Percentiles rank a stretch among this genome's conserved stretches.
These are phyloP conservation scores for Talaromyces sp. DNA, from an alignment of 2,329 filamentous ascomycete genomes.

Conservation along the genomic window DNA sequence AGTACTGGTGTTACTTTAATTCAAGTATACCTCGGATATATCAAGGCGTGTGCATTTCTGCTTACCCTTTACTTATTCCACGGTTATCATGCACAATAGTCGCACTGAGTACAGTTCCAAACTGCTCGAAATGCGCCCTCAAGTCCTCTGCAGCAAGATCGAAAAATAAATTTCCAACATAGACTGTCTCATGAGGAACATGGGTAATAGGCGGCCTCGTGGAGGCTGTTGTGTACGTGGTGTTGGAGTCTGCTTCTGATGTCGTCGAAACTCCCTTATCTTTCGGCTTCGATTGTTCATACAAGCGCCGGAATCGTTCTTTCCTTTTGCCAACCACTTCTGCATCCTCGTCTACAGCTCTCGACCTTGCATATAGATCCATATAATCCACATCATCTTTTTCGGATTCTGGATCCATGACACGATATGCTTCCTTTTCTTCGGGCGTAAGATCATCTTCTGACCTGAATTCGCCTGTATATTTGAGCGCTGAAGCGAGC, in stretches of 20 bases:
- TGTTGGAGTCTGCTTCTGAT: neutral
- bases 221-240: neutral
- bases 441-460: neutral
- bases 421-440: neutral
- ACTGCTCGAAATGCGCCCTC: conserved; percentile 60
- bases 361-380: neutral
- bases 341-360: neutral
- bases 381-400: neutral
- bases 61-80: conserved; percentile 70
- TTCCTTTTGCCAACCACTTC: neutral
- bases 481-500: neutral
- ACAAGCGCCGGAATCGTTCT: neutral
- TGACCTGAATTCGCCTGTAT: neutral
- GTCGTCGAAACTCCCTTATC: neutral
- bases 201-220: too few species aligned
- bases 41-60: neutral
- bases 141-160: conserved; percentile 66
- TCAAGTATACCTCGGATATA: too few species aligned
- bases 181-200: conserved; percentile 53
- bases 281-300: neutral
- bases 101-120: conserved; percentile 57
- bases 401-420: neutral
- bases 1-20: too few species aligned
- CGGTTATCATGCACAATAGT: conserved; percentile 63
- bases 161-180: conserved; percentile 71